Evolutionary conservation across 2,329 filamentous ascomycete genomes (phyloP), one percentile per base, ranked within the genome.

Genomic region (Aspergillus spinulosporus): DNA sequence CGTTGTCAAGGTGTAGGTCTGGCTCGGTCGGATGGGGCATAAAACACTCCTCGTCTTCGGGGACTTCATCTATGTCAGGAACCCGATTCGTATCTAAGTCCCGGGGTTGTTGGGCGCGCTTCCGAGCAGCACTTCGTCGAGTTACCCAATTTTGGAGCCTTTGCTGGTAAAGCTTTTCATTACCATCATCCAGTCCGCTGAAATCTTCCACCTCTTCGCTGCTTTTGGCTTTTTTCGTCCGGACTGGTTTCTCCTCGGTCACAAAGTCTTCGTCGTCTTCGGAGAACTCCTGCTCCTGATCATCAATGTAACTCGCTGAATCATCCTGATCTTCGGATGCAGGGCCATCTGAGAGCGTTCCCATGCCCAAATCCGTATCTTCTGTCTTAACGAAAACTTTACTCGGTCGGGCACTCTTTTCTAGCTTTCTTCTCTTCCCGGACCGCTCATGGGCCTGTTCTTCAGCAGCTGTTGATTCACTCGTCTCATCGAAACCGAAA

Each of bases 1-100:
- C 88, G 39, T 89, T 88, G 51, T 89, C 86, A 49, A 96, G 85
- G 4, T 82, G 75, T 48, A 90, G 83, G 70, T 97, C 92, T 0
- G 88, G 80, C 37, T 88, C 84, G 37, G 89, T 90, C 0, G 94
- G 95, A 62, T 95, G 92, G 3, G 92, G 90, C 66, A 90, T 88
- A 62, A 90, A 85, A 87, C 92, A 96, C 74, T 99, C 88, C 11
- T 71, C 64, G 12, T 65, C 56, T 31, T 47, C 43, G 4, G 31
- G 34, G n/a, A 8, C 43, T 14, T 69, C 63, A 6, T 68, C 71
- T 2, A 74, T 66, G n/a, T 78, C 77, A 3, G 80, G 75, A 8
- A 67, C 68, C 5, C 66, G 56, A 14, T 72, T 67, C 2, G 69
- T 67, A 1, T 73, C 68, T 48, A 73, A 72, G 52, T 78, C 67